A percentile compares a stretch with the other conserved stretches of the same genome.
These are phyloP conservation scores for Mycena indigotica DNA, from an alignment of 768 basidiomycete species.

Conservation along the genomic window DNA sequence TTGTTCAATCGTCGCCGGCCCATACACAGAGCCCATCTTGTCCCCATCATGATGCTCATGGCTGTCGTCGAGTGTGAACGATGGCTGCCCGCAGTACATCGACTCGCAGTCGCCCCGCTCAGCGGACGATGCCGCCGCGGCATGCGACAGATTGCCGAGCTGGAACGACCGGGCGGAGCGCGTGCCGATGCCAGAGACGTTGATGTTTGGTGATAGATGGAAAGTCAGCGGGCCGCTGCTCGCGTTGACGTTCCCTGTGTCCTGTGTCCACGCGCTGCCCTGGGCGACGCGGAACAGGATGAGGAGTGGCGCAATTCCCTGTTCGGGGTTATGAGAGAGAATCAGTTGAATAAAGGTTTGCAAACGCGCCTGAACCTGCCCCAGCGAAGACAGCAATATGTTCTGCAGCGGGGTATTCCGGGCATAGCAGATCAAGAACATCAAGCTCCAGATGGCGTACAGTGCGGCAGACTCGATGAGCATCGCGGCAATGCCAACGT, in stretches of 20 bases:
- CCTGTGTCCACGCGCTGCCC: slow-evolving; percentile 32
- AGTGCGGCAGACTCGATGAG: not conserved
- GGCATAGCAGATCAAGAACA: slow-evolving; percentile 20
- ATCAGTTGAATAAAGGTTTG: not conserved
- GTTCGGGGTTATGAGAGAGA: not conserved
- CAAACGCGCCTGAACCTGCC: slow-evolving; percentile 32
- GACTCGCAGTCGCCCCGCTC: too few relatives aligned
- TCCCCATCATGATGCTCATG: too few relatives aligned
- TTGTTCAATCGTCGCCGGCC: too few relatives aligned
- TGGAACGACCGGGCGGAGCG: not conserved
- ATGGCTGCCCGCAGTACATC: too few relatives aligned
- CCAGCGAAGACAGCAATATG: slow-evolving; percentile 34
- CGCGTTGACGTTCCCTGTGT: slow-evolving; percentile 9
- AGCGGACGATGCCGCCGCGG: too few relatives aligned
- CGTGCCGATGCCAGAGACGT: too few relatives aligned
- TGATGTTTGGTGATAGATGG: not conserved
- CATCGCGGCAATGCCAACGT: not conserved
- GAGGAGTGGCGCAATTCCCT: slow-evolving; percentile 37
- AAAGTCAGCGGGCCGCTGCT: not conserved
- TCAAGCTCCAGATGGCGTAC: not conserved
- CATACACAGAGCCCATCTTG: too few relatives aligned
- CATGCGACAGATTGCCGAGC: not conserved
- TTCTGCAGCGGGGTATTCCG: slow-evolving; percentile 30
- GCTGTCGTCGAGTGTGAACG: too few relatives aligned
- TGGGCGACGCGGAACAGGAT: slow-evolving; percentile 40